Conservation (phyloP, 2,329 filamentous ascomycete genomes). For the Tolypocladium cylindrosporum region DNA sequence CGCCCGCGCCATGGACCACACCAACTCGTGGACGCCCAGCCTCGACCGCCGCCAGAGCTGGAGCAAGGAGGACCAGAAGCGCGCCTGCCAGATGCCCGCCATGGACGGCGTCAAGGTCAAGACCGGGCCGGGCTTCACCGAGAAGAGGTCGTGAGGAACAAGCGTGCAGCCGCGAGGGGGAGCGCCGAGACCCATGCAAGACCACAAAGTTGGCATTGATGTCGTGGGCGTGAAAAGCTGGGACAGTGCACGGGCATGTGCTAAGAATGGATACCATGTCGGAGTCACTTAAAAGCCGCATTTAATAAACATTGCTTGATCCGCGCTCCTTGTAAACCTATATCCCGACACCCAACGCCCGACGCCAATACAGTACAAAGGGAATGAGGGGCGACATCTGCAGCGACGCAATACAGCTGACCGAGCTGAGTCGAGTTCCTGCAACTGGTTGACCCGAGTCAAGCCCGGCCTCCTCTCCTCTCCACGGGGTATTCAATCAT, state of each 20-base stretch:
- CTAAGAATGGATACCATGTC: neutral
- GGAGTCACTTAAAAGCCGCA: neutral
- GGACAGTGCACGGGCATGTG: too few relatives aligned
- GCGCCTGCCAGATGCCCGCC: conserved; percentile 36
- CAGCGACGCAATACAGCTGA: neutral
- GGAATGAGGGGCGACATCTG: neutral
- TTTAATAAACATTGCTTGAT: neutral
- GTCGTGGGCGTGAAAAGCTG: too few relatives aligned
- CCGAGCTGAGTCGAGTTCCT: neutral
- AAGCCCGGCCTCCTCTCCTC: neutral
- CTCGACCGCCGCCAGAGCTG: conserved; percentile 40
- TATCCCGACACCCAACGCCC: neutral
- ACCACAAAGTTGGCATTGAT: too few relatives aligned
- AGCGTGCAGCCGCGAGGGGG: too few relatives aligned
- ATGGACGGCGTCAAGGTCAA: conserved; percentile 24
- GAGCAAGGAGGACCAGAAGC: conserved; percentile 44
- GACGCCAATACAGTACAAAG: neutral
- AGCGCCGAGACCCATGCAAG: too few relatives aligned
- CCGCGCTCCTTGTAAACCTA: neutral
- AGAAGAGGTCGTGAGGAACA: conserved; percentile 12
- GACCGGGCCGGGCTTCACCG: conserved; percentile 31
- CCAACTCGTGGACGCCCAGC: conserved; percentile 35
- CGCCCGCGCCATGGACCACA: conserved; percentile 21
- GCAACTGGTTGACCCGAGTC: neutral
- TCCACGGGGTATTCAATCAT: neutral